These are phyloP conservation scores for Chenopodium berlandieri DNA, from an alignment of 148 eudicot genomes.

Conservation along the genomic window DNA sequence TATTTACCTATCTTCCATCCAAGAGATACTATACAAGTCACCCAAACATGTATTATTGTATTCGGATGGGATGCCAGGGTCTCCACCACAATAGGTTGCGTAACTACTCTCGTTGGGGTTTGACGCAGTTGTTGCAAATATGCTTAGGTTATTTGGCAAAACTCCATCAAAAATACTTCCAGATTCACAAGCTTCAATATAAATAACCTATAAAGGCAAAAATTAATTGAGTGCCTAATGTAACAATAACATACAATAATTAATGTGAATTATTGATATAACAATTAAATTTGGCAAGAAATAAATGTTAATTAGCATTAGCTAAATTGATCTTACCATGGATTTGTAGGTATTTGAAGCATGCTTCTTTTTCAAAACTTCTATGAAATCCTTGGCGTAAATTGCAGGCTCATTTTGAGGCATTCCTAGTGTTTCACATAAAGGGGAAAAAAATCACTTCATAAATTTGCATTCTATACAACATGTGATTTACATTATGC, in stretches of 20 bases:
- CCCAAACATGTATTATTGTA: constrained; percentile 65
- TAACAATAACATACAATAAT: no score
- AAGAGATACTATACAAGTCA: constrained; percentile 32
- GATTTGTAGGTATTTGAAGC: constrained; percentile 28
- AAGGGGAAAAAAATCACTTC: not conserved
- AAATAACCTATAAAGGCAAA: constrained; percentile 49
- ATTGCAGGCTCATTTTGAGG: constrained; percentile 43
- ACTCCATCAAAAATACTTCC: constrained; percentile 92
- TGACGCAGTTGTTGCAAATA: constrained; percentile 76
- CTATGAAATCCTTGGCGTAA: constrained; percentile 56
- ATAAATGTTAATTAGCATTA: not conserved
- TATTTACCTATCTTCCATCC: constrained; percentile 35
- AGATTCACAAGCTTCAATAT: constrained; percentile 87
- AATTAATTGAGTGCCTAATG: no score
- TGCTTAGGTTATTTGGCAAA: constrained; percentile 55
- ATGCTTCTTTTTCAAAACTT: constrained; percentile 57
- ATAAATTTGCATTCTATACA: not conserved
- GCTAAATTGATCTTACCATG: constrained; percentile 22
- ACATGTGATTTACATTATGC: no score
- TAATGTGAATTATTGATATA: no score
- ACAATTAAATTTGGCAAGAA: not conserved
- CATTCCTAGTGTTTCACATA: constrained; percentile 45
- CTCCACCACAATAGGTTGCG: constrained; percentile 65
- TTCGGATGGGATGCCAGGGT: constrained; percentile 45
- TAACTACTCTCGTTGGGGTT: constrained; percentile 70